A percentile compares a stretch with the other conserved stretches of the same genome.
Conservation (phyloP, 2,329 filamentous ascomycete genomes). For the Lachnellula hyalina region DNA sequence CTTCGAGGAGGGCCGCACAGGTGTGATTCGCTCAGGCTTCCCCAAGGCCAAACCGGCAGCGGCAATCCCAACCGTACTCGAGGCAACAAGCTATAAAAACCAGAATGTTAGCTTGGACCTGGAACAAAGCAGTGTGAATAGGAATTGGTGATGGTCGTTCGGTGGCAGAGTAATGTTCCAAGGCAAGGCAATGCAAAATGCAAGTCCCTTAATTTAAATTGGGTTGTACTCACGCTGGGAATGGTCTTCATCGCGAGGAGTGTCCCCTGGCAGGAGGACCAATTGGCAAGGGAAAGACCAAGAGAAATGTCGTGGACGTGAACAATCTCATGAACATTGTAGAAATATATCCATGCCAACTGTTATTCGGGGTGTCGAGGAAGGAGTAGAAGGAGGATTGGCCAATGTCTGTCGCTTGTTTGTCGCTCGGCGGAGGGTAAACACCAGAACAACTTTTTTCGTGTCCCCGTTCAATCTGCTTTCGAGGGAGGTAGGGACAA, state of each 20-base stretch:
- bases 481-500: not conserved
- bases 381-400: conserved; percentile 1
- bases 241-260: conserved; percentile 29
- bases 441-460: not conserved
- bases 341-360: conserved; percentile 24
- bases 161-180: not conserved
- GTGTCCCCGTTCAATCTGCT: not conserved
- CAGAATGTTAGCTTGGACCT: conserved; percentile 1
- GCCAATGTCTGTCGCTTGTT: not conserved
- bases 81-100: conserved; percentile 30
- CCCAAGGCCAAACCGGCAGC: conserved; percentile 31
- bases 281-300: conserved; percentile 20
- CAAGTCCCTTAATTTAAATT: conserved; percentile 3
- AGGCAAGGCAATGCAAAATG: not conserved
- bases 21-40: conserved; percentile 25
- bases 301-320: conserved; percentile 18
- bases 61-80: conserved; percentile 33
- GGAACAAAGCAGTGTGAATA: not conserved
- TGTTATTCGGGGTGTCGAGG: conserved; percentile 6
- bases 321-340: conserved; percentile 26
- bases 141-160: not conserved
- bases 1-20: conserved; percentile 26
- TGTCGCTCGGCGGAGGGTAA: not conserved
- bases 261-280: conserved; percentile 15
- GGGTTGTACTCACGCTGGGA: conserved; percentile 27